Base-by-base conservation (phyloP, 495 filamentous ascomycete genomes). In the Neurospora sp. region DNA sequence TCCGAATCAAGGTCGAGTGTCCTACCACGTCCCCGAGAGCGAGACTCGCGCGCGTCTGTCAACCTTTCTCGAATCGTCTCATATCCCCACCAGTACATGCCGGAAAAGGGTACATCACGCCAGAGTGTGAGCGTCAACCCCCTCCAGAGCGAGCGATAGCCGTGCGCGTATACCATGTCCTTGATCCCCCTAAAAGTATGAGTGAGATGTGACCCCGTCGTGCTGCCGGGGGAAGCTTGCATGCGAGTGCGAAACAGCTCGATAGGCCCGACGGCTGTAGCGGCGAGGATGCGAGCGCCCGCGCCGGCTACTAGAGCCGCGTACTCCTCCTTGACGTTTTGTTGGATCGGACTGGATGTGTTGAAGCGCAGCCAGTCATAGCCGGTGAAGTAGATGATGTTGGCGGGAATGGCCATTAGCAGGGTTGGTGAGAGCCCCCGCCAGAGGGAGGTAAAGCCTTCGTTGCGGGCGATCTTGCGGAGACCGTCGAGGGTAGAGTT, bases 311-410 rank as follows among this genome's bases (percentile, higher is more conserved):
- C 84, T 4, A 98, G 86, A 1, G 96, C 94, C 4, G 91, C 89
- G 79, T 92, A 94, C 11, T 86, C 85, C 73, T 93, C 92, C 12
- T 86, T 83, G 5, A 93, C 78, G 37, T 84, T 70, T 39, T 83
- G 84, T 69, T 86, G 85, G 74, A 97, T 86, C 0, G 93, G 94
- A 71, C 91, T 94, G 44, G 81, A 80, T 1, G 85, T 83, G 78
- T 91, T 92, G 31, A 83, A 90, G 16, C 96, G 91, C 74, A 99
- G 82, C 90, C 92, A 96, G 78, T 99, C 96, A 80, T 99, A 99
- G n/a, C 95, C 96, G 40, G 96, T 95, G 77, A 98, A 97, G 82
- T 99, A 99, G 74, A 99, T 98, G 74, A 99, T 94, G 81, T 99
- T 99, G 42, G 89, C 93, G 0, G 96, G 96, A 39, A 99, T 89